Percentiles rank a stretch among this genome's conserved stretches.
Conservation (phyloP, 345 rosid species). For the Aquilaria yunnanensis region DNA sequence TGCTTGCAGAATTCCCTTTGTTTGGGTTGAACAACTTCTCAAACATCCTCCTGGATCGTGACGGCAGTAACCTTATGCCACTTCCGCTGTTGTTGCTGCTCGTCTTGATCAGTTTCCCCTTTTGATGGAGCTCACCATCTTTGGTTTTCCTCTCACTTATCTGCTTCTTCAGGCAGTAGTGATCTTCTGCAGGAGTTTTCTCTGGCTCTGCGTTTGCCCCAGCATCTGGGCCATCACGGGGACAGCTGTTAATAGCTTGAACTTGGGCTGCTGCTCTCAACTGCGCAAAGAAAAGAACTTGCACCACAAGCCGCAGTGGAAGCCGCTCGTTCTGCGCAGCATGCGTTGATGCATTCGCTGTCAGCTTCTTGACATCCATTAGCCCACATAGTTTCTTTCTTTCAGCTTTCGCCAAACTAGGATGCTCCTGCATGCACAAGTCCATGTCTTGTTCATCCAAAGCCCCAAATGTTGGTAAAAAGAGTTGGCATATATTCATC, state of each 20-base stretch:
- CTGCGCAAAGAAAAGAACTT: constrained; percentile 89
- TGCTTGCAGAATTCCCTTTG: constrained; percentile 46
- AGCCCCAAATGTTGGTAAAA: no score
- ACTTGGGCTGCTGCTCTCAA: constrained; percentile 48
- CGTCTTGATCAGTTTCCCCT: constrained; percentile 34
- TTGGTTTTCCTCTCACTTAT: constrained; percentile 27
- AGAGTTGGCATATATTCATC: no score
- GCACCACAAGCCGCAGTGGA: constrained; percentile 82
- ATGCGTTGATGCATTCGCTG: constrained; percentile 63
- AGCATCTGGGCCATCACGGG: constrained; percentile 24
- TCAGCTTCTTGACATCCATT: constrained; percentile 79
- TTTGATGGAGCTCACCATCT: constrained; percentile 20
- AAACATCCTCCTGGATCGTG: constrained; percentile 78
- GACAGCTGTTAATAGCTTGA: constrained; percentile 30
- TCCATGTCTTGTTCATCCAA: no score
- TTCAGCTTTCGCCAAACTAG: constrained; percentile 57
- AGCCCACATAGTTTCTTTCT: constrained; percentile 66
- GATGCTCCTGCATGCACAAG: constrained; percentile 54
- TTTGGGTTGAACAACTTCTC: constrained; percentile 51
- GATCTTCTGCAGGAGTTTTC: constrained; percentile 22
- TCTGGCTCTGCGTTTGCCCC: constrained; percentile 41
- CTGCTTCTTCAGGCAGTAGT: constrained; percentile 37
- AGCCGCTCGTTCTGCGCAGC: constrained; percentile 91
- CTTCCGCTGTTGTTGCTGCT: constrained; percentile 54
- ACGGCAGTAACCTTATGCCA: constrained; percentile 65